Evolutionary conservation across 1,284 basidiomycete species (phyloP).

Genomic region (Rhodotorula sp.): DNA sequence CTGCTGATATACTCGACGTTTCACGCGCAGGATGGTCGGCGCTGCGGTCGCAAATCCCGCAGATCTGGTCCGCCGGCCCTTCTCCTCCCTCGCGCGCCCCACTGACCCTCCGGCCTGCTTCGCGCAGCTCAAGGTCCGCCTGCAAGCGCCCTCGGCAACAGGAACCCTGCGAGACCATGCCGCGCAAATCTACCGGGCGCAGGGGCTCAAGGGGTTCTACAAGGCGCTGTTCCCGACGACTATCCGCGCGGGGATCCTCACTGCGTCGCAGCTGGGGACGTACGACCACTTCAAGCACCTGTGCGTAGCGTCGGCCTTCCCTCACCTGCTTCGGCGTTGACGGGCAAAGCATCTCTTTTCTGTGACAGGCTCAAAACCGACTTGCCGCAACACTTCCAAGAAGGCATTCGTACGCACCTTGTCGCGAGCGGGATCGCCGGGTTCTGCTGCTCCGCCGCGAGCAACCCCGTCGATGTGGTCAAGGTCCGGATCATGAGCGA

Average conservation of each 20-base stretch:
- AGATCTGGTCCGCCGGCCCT: slow-evolving; percentile 36
- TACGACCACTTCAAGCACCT: slow-evolving; percentile 45
- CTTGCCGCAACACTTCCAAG: slow-evolving; percentile 40
- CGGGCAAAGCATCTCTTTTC: too few relatives aligned
- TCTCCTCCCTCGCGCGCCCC: background rate
- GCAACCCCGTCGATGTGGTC: slow-evolving; percentile 45
- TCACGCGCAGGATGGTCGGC: slow-evolving; percentile 36
- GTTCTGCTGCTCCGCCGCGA: slow-evolving; percentile 42
- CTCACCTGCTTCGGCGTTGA: too few relatives aligned
- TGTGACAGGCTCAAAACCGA: slow-evolving; percentile 42
- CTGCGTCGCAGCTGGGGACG: slow-evolving; percentile 42
- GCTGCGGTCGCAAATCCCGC: slow-evolving; percentile 46
- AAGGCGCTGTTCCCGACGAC: slow-evolving; percentile 43
- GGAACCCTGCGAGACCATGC: slow-evolving; percentile 39
- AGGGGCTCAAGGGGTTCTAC: slow-evolving; percentile 40
- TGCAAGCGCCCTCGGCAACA: slow-evolving; percentile 41
- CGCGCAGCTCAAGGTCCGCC: slow-evolving; percentile 43
- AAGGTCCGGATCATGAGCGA: slow-evolving; percentile 48
- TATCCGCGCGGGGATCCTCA: slow-evolving; percentile 46
- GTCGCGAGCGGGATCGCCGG: slow-evolving; percentile 44
- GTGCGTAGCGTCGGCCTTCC: slow-evolving; percentile 7
- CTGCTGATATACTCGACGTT: background rate
- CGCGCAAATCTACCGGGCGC: slow-evolving; percentile 18
- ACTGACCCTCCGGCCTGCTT: background rate
- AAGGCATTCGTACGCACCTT: slow-evolving; percentile 45